Evolutionary conservation across 2,329 filamentous ascomycete species (phyloP).

Genomic region (Fusarium sp.): DNA sequence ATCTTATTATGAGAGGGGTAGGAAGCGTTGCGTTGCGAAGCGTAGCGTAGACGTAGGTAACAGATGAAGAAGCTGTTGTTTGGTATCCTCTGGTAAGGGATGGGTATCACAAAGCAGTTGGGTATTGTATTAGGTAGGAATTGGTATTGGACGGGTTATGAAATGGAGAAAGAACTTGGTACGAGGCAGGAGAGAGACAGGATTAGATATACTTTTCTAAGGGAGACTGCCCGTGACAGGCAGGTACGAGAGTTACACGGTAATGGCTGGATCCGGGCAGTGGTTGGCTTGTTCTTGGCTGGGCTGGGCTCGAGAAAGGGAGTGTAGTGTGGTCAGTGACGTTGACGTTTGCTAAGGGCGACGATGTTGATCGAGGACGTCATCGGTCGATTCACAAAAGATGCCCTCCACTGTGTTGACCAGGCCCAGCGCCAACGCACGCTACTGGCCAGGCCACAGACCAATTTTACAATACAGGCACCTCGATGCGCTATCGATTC

Average conservation of each 20-base stretch:
- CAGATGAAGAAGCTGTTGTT: conserved; percentile 26
- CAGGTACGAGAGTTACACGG: conserved; percentile 29
- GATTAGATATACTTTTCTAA: conserved; percentile 43
- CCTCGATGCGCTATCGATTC: conserved; percentile 9
- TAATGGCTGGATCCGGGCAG: conserved; percentile 34
- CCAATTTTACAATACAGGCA: background rate
- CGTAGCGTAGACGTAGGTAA: conserved; percentile 5
- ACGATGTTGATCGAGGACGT: conserved; percentile 46
- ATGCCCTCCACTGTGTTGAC: conserved; percentile 6
- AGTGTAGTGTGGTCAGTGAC: conserved; percentile 42
- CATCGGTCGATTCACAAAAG: conserved; percentile 40
- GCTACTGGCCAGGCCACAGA: background rate
- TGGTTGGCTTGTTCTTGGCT: background rate
- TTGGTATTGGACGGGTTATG: conserved; percentile 22
- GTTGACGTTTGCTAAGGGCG: conserved; percentile 49
- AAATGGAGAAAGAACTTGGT: conserved; percentile 9
- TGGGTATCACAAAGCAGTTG: conserved; percentile 45
- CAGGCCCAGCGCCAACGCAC: conserved; percentile 15
- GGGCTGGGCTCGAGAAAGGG: conserved; percentile 4
- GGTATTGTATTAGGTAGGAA: conserved; percentile 31
- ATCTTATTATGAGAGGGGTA: conserved; percentile 13
- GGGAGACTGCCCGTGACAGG: conserved; percentile 21
- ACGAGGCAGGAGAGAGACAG: conserved; percentile 16
- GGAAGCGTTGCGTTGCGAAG: background rate
- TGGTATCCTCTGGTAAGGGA: conserved; percentile 37